Percentiles rank a stretch among this genome's conserved stretches.
Conservation (phyloP, 2,329 filamentous ascomycete species). For the Cercospora nicotianae region DNA sequence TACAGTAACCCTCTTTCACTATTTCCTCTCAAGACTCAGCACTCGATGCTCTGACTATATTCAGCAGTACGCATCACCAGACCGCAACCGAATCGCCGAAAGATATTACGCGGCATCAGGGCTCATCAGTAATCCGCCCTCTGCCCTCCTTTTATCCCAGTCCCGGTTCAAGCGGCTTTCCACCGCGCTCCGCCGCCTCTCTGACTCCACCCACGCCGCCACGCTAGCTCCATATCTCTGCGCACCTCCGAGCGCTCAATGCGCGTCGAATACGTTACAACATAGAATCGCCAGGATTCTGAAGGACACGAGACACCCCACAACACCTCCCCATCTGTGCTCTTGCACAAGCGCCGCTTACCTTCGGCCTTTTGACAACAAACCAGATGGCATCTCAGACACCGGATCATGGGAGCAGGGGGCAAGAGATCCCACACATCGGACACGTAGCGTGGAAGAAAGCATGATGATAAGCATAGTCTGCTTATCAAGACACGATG, state of each 20-base stretch:
- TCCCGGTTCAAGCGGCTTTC: background rate
- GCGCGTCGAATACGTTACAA: background rate
- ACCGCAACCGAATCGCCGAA: background rate
- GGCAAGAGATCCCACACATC: background rate
- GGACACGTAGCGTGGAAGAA: background rate
- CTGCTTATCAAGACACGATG: background rate
- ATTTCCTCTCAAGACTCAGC: background rate
- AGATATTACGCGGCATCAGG: background rate
- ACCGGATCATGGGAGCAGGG: background rate
- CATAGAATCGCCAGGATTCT: background rate
- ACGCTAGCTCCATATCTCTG: background rate
- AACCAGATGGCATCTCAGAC: background rate
- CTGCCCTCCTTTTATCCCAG: background rate
- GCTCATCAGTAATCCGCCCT: background rate
- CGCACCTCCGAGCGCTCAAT: background rate
- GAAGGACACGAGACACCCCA: background rate
- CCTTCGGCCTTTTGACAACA: background rate
- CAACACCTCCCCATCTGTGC: constrained; percentile 5
- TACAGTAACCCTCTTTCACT: background rate
- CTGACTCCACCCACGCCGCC: background rate
- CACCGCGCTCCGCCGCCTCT: background rate
- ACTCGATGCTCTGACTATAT: background rate
- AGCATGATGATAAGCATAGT: background rate
- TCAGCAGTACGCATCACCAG: background rate
- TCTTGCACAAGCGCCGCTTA: constrained; percentile 6